phyloP scores from a whole-genome alignment of 345 rosid genomes.

The Trapa bicornis region DNA sequence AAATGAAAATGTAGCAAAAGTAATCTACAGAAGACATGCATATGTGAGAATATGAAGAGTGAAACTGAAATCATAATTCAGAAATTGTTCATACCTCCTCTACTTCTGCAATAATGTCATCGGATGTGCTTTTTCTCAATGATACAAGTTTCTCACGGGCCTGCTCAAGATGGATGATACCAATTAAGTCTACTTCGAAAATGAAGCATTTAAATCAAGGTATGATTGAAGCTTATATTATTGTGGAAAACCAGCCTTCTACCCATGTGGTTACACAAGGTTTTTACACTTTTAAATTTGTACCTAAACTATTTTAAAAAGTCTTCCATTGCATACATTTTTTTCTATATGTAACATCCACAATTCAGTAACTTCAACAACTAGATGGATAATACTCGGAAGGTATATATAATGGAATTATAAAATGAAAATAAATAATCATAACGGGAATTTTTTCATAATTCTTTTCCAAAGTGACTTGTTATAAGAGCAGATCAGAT shows the following conservation, averaged over 20 bases:
- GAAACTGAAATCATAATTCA: background rate
- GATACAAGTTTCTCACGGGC: conserved; percentile 85
- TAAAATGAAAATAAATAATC: too few relatives aligned
- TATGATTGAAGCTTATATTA: background rate
- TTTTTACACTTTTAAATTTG: background rate
- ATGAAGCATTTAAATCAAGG: background rate
- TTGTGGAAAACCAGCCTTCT: background rate
- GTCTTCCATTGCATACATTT: background rate
- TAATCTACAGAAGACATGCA: background rate
- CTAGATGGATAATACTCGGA: too few relatives aligned
- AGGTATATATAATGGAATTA: too few relatives aligned
- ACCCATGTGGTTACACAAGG: background rate
- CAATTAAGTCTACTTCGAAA: background rate
- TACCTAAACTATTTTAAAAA: too few relatives aligned
- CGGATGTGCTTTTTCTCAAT: conserved; percentile 62
- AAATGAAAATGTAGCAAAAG: background rate
- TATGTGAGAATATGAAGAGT: background rate
- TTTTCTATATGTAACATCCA: too few relatives aligned
- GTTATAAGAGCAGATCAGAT: too few relatives aligned
- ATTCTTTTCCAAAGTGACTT: too few relatives aligned
- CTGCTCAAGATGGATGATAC: conserved; percentile 17
- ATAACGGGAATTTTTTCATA: too few relatives aligned
- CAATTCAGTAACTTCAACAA: too few relatives aligned
- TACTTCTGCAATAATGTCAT: conserved; percentile 58
- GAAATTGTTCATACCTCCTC: conserved; percentile 53